Evolutionary conservation across 2,329 filamentous ascomycete genomes (phyloP), one percentile per base, ranked within the genome.

Genomic region (Daldinia sp.): DNA sequence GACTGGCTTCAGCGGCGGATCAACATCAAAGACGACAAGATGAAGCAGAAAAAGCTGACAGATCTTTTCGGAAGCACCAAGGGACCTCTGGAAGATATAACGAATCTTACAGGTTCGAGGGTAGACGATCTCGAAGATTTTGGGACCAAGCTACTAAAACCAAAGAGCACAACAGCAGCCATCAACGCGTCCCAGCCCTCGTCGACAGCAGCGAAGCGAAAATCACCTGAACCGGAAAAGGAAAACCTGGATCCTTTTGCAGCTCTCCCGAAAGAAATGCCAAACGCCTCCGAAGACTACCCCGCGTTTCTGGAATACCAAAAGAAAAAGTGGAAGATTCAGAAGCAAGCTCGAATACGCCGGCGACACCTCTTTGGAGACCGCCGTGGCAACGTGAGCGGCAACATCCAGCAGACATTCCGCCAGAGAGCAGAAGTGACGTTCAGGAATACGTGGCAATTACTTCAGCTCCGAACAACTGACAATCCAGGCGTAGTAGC

Each of bases 11-110:
- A 98, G 76, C 89, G 93, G 66, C 88, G 95, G 60, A 98, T 99
- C 80, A 93, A 96, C 73, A 91, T 92, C 79, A 98, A 98, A 80
- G 96, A 99, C 64, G 96, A 99, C 82, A 94, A 92, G 78, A 91
- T 98, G 86, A 97, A 99, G 84, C 96, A 99, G 82, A 97, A 94
- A 83, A 99, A 99, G 82, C 92, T 99, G 84, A 99, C 95, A 0
- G 96, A 98, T 76, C 84, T 97, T 74, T 97, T 99, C 77, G 85
- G 62, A 6, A 70, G 18, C 30, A 56, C 78, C 76, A 92, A 91
- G 78, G 89, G 85, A 51, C 92, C 93, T 0, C 80, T 97, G 26
- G 88, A 89, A 12, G 92, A 95, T 72, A 91, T 93, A 82, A 85
- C 88, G 77, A 82, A 97, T 87, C 79, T 85, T 79, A 88, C 80